These are phyloP conservation scores for Monilinia fructicola DNA, from an alignment of 2,329 filamentous ascomycete genomes.

Conservation along the genomic window DNA sequence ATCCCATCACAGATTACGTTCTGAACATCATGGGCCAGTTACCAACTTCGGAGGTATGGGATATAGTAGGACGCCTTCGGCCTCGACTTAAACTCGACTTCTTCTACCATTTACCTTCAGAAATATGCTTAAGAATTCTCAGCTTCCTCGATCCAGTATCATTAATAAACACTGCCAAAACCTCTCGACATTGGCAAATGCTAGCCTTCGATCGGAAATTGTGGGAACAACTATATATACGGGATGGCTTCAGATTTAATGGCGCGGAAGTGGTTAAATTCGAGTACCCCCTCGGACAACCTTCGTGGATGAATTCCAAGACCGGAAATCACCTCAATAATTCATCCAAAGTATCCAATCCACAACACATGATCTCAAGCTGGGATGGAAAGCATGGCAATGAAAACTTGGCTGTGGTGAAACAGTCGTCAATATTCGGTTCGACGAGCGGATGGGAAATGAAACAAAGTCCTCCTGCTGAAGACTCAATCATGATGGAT, in stretches of 20 bases:
- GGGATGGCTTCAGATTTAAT: conserved; percentile 83
- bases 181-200: conserved; percentile 79
- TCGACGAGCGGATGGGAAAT: conserved; percentile 17
- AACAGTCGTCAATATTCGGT: conserved; percentile 36
- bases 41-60: conserved; percentile 74
- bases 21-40: conserved; percentile 76
- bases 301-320: conserved; percentile 18
- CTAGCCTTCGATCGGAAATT: conserved; percentile 79
- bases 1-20: conserved; percentile 63
- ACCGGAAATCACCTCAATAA: conserved; percentile 48
- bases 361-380: conserved; percentile 37
- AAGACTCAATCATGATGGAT: conserved; percentile 22
- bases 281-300: conserved; percentile 49
- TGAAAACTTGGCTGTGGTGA: conserved; percentile 50
- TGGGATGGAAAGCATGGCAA: conserved; percentile 33
- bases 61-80: conserved; percentile 76
- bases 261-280: conserved; percentile 62
- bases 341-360: conserved; percentile 51
- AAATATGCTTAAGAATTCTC: conserved; percentile 88
- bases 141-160: conserved; percentile 80
- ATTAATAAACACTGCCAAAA: conserved; percentile 73
- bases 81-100: conserved; percentile 93
- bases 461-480: conserved; percentile 15
- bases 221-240: conserved; percentile 80
- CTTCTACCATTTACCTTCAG: conserved; percentile 77